Percentiles rank a stretch among this genome's conserved stretches.
phyloP scores from a whole-genome alignment of 2,329 filamentous ascomycete genomes.

The Blastomyces parvus region DNA sequence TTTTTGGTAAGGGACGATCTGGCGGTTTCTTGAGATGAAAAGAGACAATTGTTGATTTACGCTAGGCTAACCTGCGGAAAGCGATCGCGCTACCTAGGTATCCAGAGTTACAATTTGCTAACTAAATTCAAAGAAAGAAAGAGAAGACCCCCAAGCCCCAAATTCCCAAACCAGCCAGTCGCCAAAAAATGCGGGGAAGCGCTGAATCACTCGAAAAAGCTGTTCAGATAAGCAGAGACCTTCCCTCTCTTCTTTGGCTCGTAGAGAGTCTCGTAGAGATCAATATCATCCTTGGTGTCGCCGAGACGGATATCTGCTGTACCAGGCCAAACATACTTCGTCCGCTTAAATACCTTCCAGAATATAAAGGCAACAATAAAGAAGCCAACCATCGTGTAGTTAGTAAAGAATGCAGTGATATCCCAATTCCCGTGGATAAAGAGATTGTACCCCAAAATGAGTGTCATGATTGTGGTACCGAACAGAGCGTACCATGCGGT shows the following conservation, averaged over 20 bases:
- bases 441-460: conserved; percentile 62
- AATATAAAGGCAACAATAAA: conserved; percentile 56
- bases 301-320: conserved; percentile 46
- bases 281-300: conserved; percentile 21
- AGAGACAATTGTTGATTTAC: no score
- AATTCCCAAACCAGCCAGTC: not conserved
- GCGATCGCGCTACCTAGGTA: no score
- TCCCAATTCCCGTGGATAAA: conserved; percentile 59
- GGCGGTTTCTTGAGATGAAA: no score
- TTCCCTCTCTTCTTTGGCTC: conserved; percentile 18
- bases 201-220: conserved; percentile 16
- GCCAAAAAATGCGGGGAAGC: not conserved
- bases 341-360: conserved; percentile 59
- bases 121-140: no score
- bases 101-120: no score
- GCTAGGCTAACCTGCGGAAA: no score
- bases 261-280: conserved; percentile 20
- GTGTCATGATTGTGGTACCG: conserved; percentile 56
- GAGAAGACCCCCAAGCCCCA: no score
- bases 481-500: conserved; percentile 55
- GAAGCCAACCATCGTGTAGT: conserved; percentile 56
- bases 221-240: conserved; percentile 17
- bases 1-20: no score
- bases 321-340: conserved; percentile 44
- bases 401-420: conserved; percentile 57